Evolutionary conservation across 1,284 basidiomycete species (phyloP).

Genomic region (Taiwanofungus camphoratus): DNA sequence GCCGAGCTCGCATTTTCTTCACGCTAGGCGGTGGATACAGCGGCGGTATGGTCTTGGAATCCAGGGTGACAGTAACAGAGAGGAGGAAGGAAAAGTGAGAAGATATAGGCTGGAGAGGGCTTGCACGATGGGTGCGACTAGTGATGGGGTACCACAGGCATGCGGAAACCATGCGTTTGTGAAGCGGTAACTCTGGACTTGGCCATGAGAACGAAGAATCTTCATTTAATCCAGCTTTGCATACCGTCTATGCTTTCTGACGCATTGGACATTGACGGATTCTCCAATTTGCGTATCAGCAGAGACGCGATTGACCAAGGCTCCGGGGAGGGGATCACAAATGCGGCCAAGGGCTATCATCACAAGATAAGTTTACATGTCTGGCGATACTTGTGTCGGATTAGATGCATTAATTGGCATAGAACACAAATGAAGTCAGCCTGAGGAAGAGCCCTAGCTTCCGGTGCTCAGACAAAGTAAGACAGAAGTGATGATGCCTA

Average conservation of each 20-base stretch:
- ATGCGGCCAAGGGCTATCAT: too few species aligned
- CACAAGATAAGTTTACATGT: too few species aligned
- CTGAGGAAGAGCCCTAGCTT: too few species aligned
- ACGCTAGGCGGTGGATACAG: slow-evolving; percentile 11
- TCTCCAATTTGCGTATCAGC: too few species aligned
- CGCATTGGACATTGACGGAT: not conserved
- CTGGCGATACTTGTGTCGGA: too few species aligned
- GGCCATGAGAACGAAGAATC: not conserved
- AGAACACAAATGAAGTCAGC: too few species aligned
- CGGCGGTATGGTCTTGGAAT: slow-evolving; percentile 5
- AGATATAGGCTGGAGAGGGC: slow-evolving; percentile 5
- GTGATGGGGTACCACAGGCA: slow-evolving; percentile 10
- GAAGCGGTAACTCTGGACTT: not conserved
- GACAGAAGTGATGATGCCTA: too few species aligned
- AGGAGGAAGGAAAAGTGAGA: not conserved
- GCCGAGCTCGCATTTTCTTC: slow-evolving; percentile 19
- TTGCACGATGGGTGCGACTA: slow-evolving; percentile 12
- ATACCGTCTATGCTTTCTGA: not conserved
- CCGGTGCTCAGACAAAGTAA: too few species aligned
- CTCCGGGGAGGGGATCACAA: too few species aligned
- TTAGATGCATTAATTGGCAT: too few species aligned
- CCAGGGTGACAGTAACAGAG: slow-evolving; percentile 8
- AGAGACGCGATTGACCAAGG: too few species aligned
- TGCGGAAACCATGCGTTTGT: slow-evolving; percentile 15
- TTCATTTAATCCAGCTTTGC: not conserved